phyloP scores from a whole-genome alignment of 192 early-diverging fungal genomes.

The Coemansia sp. region DNA sequence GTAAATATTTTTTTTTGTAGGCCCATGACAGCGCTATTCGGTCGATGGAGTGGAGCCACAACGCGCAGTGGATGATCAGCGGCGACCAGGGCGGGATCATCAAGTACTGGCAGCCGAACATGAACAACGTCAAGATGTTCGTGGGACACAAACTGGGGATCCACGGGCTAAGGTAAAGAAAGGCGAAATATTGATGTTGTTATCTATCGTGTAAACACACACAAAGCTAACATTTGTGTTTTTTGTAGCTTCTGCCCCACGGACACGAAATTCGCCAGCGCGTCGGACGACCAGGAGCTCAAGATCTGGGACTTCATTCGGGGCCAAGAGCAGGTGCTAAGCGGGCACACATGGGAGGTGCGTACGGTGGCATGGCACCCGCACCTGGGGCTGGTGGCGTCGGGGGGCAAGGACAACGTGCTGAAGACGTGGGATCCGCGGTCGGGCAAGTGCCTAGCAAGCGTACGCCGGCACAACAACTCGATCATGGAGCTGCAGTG shows the following conservation, averaged over 20 bases:
- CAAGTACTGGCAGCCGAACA: slow-evolving; percentile 98
- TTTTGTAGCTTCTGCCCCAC: slow-evolving; percentile 85
- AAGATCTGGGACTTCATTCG: slow-evolving; percentile 97
- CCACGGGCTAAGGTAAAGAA: slow-evolving; percentile 81
- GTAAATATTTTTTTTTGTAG: slow-evolving; percentile 17
- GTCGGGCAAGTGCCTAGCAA: slow-evolving; percentile 78
- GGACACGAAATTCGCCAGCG: slow-evolving; percentile 91
- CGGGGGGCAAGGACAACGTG: slow-evolving; percentile 92
- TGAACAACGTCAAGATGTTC: slow-evolving; percentile 90
- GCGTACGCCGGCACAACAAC: slow-evolving; percentile 93
- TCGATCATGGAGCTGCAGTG: slow-evolving; percentile 85
- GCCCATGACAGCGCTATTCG: slow-evolving; percentile 93
- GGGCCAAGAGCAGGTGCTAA: slow-evolving; percentile 77
- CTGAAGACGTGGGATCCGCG: slow-evolving; percentile 99
- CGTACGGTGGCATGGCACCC: slow-evolving; percentile 98
- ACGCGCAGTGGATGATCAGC: slow-evolving; percentile 93
- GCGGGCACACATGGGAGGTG: slow-evolving; percentile 96
- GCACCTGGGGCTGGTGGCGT: slow-evolving; percentile 85
- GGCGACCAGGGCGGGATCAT: slow-evolving; percentile 90
- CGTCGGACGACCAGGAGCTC: slow-evolving; percentile 91
- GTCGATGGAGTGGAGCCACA: slow-evolving; percentile 95
- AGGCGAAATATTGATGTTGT: too few species aligned
- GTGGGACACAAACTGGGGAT: slow-evolving; percentile 87
- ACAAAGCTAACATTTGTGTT: background rate
- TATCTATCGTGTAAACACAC: too few species aligned